phyloP scores from a whole-genome alignment of 768 basidiomycete genomes.

The Boletellus sp. region DNA sequence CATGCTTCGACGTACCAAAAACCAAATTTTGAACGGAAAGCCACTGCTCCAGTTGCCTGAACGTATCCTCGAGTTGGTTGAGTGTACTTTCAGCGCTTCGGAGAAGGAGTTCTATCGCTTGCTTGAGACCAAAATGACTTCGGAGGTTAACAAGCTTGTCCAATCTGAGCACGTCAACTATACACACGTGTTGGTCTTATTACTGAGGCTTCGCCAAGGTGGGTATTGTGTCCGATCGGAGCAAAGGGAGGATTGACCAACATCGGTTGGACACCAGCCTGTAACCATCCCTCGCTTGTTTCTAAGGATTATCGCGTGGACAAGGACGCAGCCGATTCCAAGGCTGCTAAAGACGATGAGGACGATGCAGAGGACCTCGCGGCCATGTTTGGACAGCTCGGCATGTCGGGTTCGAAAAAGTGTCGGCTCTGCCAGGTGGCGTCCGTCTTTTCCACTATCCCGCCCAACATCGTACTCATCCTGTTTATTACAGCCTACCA shows the following conservation, averaged over 20 bases:
- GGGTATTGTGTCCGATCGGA: conserved; percentile 9
- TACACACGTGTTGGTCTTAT: conserved; percentile 64
- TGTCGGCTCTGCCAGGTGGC: conserved; percentile 74
- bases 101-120: conserved; percentile 80
- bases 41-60: conserved; percentile 77
- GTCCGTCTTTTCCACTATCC: conserved; percentile 42
- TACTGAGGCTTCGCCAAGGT: conserved; percentile 90
- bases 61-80: conserved; percentile 64
- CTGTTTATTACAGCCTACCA: conserved; percentile 12
- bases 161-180: conserved; percentile 53
- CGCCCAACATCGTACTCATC: not conserved
- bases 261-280: conserved; percentile 48
- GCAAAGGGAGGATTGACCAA: not conserved
- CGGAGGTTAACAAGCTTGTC: conserved; percentile 65
- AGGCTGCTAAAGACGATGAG: conserved; percentile 47
- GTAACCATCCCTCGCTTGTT: conserved; percentile 84
- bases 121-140: conserved; percentile 64
- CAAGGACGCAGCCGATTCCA: conserved; percentile 71
- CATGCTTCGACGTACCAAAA: conserved; percentile 89
- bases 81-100: conserved; percentile 71
- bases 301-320: conserved; percentile 73
- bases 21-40: conserved; percentile 69
- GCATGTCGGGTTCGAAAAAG: conserved; percentile 53
- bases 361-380: conserved; percentile 72
- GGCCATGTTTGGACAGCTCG: conserved; percentile 66